Base-by-base conservation (phyloP, 139 green algal genomes). In the Gonium pectorale region DNA sequence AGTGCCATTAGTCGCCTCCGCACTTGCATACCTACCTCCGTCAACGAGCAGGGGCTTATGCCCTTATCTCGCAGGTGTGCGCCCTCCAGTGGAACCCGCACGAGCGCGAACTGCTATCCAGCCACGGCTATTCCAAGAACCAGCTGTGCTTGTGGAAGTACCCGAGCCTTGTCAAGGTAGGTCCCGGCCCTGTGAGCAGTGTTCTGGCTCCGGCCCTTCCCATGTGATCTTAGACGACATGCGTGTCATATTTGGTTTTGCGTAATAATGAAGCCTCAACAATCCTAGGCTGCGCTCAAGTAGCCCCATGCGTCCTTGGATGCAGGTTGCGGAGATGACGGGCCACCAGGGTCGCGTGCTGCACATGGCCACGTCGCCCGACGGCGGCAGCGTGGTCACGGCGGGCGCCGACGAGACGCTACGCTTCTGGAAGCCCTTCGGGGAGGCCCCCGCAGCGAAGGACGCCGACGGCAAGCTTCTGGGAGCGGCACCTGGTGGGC, bases 101-200 rank as follows among this genome's bases (percentile, higher is more conserved):
- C 78, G 95, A 97, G 73, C 98, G 98, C 83, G 97, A 99, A 94
- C 93, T 99, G 81, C 95, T 99, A 40, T 96, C 87, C 85, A 98
- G 95, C 49, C 97, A 99, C 89, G 97, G 97, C n/a, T 99, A 99
- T 92, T 94, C 81, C 74, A 96, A 99, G 86, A 99, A 99, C 90
- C 96, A 99, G 90, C 93, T 98, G 69, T 93, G 95, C 60, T 91
- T 98, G 21, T 99, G 96, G 96, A 93, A 94, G 70, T 98, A 98
- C 84, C 96, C 96, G 5, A 92, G 75, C 75, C 94, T 98, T 83
- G 89, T 86, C 66, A 97, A 96, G 94, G 90, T 99, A 54, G 2
- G 79, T 17, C n/a, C n/a, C n/a, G n/a, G n/a, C n/a, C n/a, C n/a
- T n/a, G n/a, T n/a, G n/a, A n/a, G n/a, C n/a, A n/a, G n/a, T n/a